Evolutionary conservation across 345 rosid species (phyloP).

Genomic region (Ceriops tagal): DNA sequence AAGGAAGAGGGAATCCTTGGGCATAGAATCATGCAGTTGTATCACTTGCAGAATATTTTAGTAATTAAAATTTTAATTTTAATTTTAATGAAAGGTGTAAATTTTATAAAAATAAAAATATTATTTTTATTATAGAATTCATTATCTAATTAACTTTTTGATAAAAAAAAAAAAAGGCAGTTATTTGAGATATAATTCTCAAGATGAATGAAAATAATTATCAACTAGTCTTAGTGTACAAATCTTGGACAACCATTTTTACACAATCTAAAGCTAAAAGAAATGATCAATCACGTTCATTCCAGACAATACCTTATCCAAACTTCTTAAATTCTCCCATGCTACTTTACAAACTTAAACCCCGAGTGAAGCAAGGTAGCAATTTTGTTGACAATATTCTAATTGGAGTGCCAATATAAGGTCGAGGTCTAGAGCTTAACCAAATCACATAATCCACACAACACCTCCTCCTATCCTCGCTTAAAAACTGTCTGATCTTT

Average conservation of each 20-base stretch:
- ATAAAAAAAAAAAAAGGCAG: too few relatives aligned
- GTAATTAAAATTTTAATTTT: too few relatives aligned
- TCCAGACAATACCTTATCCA: slow-evolving; percentile 2
- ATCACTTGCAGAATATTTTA: too few relatives aligned
- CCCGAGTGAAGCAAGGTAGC: slow-evolving; percentile 48
- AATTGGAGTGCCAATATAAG: slow-evolving; percentile 21
- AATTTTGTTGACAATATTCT: slow-evolving; percentile 16
- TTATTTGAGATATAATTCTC: too few relatives aligned
- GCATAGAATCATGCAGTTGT: too few relatives aligned
- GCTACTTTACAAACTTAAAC: slow-evolving; percentile 22
- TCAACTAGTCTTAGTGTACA: neutral
- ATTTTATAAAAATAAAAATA: too few relatives aligned
- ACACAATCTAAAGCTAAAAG: slow-evolving; percentile 1
- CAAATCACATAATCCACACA: slow-evolving; percentile 9
- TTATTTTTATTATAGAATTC: too few relatives aligned
- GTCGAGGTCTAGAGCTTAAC: slow-evolving; percentile 10
- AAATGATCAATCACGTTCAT: neutral
- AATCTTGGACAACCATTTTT: neutral
- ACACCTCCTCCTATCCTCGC: neutral
- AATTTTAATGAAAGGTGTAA: too few relatives aligned
- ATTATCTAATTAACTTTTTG: too few relatives aligned
- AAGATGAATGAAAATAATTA: too few relatives aligned
- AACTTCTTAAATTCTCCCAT: slow-evolving; percentile 12
- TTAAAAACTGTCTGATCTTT: neutral
- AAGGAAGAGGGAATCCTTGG: too few relatives aligned